A percentile compares a stretch with the other conserved stretches of the same genome.
These are phyloP conservation scores for Hypoxylon sp. DNA, from an alignment of 2,329 filamentous ascomycete genomes.

Conservation along the genomic window DNA sequence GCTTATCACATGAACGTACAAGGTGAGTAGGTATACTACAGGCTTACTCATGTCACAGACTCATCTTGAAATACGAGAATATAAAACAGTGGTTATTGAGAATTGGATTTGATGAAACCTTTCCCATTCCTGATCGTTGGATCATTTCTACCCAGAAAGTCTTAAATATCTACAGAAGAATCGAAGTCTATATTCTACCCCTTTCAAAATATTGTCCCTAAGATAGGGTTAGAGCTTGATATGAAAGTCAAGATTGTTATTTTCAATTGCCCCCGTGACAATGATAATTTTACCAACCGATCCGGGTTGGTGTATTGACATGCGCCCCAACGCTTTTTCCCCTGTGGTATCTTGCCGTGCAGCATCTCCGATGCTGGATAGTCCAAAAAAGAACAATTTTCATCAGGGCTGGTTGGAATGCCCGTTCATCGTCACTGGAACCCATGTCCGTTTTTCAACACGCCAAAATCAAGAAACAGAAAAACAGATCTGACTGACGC, in stretches of 20 bases:
- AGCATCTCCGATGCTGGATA: slow-evolving; percentile 13
- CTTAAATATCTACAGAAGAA: slow-evolving; percentile 41
- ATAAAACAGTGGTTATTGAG: neutral
- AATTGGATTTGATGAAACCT: slow-evolving; percentile 11
- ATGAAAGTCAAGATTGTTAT: slow-evolving; percentile 5
- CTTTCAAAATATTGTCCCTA: slow-evolving; percentile 4
- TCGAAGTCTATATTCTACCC: slow-evolving; percentile 40
- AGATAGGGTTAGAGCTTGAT: slow-evolving; percentile 17
- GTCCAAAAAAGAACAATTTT: slow-evolving; percentile 33
- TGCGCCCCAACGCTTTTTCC: slow-evolving; percentile 31
- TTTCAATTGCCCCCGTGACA: slow-evolving; percentile 9
- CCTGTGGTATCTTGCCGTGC: slow-evolving; percentile 29
- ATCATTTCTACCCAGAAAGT: slow-evolving; percentile 28
- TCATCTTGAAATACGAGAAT: neutral
- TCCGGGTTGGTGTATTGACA: slow-evolving; percentile 20
- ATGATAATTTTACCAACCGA: slow-evolving; percentile 30
- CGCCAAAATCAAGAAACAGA: slow-evolving; percentile 32
- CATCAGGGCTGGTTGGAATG: slow-evolving; percentile 35
- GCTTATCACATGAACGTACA: neutral
- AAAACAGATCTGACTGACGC: slow-evolving; percentile 28
- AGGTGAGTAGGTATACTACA: neutral
- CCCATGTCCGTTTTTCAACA: slow-evolving; percentile 22
- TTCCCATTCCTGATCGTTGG: slow-evolving; percentile 31
- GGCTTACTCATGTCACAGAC: neutral
- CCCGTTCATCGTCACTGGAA: slow-evolving; percentile 36